A percentile compares a stretch with the other conserved stretches of the same genome.
phyloP scores from a whole-genome alignment of 108 stramenopile species.

The Nitzschia inconspicua region DNA sequence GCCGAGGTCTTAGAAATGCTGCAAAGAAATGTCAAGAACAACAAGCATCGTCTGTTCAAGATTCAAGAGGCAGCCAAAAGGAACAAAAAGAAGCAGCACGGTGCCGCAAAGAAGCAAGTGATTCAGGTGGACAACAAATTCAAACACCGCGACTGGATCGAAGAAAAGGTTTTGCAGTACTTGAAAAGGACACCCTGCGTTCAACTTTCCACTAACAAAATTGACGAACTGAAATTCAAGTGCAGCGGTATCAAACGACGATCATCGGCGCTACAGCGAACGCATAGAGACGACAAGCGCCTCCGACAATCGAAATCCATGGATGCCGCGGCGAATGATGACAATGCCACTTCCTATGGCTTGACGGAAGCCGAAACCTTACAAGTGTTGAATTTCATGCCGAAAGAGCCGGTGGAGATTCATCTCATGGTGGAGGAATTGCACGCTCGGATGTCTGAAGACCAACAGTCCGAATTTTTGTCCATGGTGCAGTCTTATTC shows the following conservation, averaged over 20 bases:
- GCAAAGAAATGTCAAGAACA: constrained; percentile 21
- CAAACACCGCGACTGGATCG: constrained; percentile 77
- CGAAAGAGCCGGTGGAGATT: constrained; percentile 72
- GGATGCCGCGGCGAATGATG: neutral
- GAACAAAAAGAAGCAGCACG: constrained; percentile 5
- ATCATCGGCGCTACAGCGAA: constrained; percentile 8
- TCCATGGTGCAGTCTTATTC: constrained; percentile 50
- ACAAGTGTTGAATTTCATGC: constrained; percentile 80
- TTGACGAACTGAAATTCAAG: constrained; percentile 25
- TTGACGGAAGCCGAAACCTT: constrained; percentile 76
- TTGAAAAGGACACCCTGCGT: constrained; percentile 61
- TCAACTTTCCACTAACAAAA: constrained; percentile 21
- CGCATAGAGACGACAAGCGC: neutral
- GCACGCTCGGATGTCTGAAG: constrained; percentile 54
- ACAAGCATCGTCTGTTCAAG: too few relatives aligned
- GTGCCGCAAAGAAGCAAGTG: constrained; percentile 2
- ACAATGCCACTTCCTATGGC: constrained; percentile 39
- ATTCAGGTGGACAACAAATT: constrained; percentile 14
- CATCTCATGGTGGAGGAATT: constrained; percentile 81
- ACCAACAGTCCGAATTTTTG: constrained; percentile 55
- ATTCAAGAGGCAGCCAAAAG: too few relatives aligned
- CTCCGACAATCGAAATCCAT: neutral
- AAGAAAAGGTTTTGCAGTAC: constrained; percentile 60
- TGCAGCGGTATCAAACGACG: constrained; percentile 3
- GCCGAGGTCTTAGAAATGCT: constrained; percentile 56